Base-by-base conservation (phyloP, 2,329 filamentous ascomycete genomes). In the Fusarium sp. region DNA sequence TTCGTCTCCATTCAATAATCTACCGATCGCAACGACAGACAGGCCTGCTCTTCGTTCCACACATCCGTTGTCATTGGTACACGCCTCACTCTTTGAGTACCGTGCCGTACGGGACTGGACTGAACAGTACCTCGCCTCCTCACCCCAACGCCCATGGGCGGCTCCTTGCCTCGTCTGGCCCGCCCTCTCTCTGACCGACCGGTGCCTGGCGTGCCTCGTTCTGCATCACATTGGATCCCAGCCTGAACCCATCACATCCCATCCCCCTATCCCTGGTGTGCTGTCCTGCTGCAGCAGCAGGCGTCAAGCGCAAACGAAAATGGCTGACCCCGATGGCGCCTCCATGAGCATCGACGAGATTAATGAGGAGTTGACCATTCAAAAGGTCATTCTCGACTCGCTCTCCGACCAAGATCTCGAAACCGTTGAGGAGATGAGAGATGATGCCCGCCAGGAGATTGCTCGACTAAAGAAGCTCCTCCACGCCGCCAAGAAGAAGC, bases 311-410 rank as follows among this genome's bases (percentile, higher is more conserved):
- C 62, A 74, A 48, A 27, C 11, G 22, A 22, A 58, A 35, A 75
- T 71, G 76, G 72, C 69, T 57, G 57, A 71, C 50, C 50, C 68
- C 54, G 66, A 64, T 59, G 50, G 37, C 72, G 77, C 29, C 54
- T 58, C 73, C 20, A 71, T 72, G 66, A 72, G 65, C 11, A 57
- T 81, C 20, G 75, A 80, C 56, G 78, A 76, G 20, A 73, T 87
- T 22, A 73, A 72, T 20, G 84, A 86, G 57, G 85, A 88, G 65
- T 77, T 88, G 69, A 80, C 75, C 35, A 80, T 87, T 22, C 83
- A 87, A 68, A 80, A 80, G 56, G 84, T 85, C 59, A 81, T 88
- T 22, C 79, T 88, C 4, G 72, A 77, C 9, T 88, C 86, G 2
- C 81, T 88, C n/a, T 43, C 70, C 22, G 70, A 62, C 27, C 75